These are phyloP conservation scores for Lyophyllum atratum DNA, from an alignment of 768 basidiomycete species.

Conservation along the genomic window DNA sequence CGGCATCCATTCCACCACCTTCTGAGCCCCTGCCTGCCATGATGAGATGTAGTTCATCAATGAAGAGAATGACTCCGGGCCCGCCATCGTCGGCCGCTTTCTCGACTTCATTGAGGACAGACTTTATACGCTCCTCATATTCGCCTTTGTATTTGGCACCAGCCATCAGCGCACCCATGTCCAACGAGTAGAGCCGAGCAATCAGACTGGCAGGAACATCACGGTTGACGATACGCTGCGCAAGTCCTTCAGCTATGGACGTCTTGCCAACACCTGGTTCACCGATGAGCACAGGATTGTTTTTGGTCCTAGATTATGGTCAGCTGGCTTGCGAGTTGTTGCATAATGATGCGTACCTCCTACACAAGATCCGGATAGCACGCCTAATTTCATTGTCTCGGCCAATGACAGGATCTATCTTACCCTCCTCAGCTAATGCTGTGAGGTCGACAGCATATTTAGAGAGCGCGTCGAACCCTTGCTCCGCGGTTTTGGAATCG, in stretches of 20 bases:
- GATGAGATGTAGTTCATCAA: conserved; percentile 93
- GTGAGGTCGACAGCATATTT: conserved; percentile 91
- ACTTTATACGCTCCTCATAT: conserved; percentile 95
- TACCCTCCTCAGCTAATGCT: conserved; percentile 84
- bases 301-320: conserved; percentile 70
- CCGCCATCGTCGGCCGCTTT: conserved; percentile 78
- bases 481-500: conserved; percentile 84
- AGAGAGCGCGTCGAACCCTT: conserved; percentile 89
- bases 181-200: conserved; percentile 79
- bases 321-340: not conserved
- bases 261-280: conserved; percentile 97
- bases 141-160: conserved; percentile 92
- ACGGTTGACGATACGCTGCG: conserved; percentile 92
- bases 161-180: conserved; percentile 96
- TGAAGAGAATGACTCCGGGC: conserved; percentile 85
- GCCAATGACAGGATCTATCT: conserved; percentile 94
- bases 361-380: conserved; percentile 78
- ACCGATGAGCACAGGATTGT: conserved; percentile 96
- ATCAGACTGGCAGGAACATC: conserved; percentile 82
- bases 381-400: conserved; percentile 92
- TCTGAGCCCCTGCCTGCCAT: conserved; percentile 86
- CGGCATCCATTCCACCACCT: conserved; percentile 93
- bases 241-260: conserved; percentile 91
- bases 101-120: conserved; percentile 91
- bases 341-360: conserved; percentile 46